These are phyloP conservation scores for Pseudocercospora pini-densiflorae DNA, from an alignment of 2,329 filamentous ascomycete species.

Conservation along the genomic window DNA sequence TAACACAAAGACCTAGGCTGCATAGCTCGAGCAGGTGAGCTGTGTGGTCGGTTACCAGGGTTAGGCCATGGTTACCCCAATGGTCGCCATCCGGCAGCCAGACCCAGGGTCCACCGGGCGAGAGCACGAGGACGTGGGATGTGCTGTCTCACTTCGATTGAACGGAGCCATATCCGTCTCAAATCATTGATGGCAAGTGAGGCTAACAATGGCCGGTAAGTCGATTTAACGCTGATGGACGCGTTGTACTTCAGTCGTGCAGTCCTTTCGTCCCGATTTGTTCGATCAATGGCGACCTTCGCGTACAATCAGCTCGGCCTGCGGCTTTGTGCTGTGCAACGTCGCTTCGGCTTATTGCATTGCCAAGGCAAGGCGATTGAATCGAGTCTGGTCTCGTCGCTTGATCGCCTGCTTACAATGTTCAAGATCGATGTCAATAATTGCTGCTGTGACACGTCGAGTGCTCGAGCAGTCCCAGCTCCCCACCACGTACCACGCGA, in stretches of 20 bases:
- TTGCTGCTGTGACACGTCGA: background rate
- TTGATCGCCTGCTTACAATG: background rate
- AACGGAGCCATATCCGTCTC: background rate
- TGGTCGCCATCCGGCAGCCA: background rate
- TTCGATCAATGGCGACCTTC: background rate
- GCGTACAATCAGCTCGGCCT: background rate
- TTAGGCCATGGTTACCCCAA: background rate
- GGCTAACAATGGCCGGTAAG: background rate
- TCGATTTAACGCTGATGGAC: background rate
- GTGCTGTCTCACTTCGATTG: background rate
- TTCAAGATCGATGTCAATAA: background rate
- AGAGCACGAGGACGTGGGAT: background rate
- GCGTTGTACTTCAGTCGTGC: background rate
- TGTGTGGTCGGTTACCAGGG: background rate
- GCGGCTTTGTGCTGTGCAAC: background rate
- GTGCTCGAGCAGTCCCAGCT: background rate
- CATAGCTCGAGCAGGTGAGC: background rate
- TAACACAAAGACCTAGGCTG: background rate
- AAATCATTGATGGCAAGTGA: background rate
- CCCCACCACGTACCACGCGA: background rate
- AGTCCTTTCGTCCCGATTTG: background rate
- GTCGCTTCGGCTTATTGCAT: background rate
- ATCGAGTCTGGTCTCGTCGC: background rate
- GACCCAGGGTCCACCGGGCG: background rate
- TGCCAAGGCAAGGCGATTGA: background rate